These are phyloP conservation scores for Porphyrellus cyaneotinctus DNA, from an alignment of 768 basidiomycete species.

Conservation along the genomic window DNA sequence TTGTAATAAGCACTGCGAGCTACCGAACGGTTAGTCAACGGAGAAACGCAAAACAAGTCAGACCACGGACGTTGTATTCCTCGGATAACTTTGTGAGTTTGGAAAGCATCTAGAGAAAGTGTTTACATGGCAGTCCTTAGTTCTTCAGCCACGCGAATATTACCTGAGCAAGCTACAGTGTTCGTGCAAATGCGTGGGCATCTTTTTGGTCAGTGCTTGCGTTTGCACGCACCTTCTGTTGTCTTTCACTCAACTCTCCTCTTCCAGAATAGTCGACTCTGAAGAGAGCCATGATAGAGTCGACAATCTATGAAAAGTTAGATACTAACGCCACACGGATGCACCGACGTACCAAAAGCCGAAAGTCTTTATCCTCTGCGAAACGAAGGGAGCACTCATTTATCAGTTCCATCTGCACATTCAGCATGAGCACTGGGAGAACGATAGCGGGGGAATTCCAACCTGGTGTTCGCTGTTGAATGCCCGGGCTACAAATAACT, in stretches of 20 bases:
- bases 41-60: background rate
- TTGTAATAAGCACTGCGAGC: constrained; percentile 85
- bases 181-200: constrained; percentile 11
- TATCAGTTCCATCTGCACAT: constrained; percentile 78
- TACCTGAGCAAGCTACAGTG: constrained; percentile 77
- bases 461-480: constrained; percentile 94
- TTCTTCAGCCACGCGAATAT: background rate
- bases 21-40: constrained; percentile 28
- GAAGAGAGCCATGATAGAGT: constrained; percentile 97
- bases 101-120: constrained; percentile 67
- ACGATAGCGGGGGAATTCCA: background rate
- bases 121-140: background rate
- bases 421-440: constrained; percentile 6
- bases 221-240: constrained; percentile 64
- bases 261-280: constrained; percentile 90
- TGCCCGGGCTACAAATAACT: constrained; percentile 58
- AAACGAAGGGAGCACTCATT: constrained; percentile 86
- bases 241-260: constrained; percentile 91
- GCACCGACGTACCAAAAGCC: constrained; percentile 51
- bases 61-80: constrained; percentile 68
- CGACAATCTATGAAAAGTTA: constrained; percentile 64
- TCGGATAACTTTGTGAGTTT: constrained; percentile 89
- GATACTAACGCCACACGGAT: background rate
- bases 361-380: constrained; percentile 84
- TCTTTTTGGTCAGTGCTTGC: background rate